Base-by-base conservation (phyloP, 2,329 filamentous ascomycete species). In the Grosmannia huntii region DNA sequence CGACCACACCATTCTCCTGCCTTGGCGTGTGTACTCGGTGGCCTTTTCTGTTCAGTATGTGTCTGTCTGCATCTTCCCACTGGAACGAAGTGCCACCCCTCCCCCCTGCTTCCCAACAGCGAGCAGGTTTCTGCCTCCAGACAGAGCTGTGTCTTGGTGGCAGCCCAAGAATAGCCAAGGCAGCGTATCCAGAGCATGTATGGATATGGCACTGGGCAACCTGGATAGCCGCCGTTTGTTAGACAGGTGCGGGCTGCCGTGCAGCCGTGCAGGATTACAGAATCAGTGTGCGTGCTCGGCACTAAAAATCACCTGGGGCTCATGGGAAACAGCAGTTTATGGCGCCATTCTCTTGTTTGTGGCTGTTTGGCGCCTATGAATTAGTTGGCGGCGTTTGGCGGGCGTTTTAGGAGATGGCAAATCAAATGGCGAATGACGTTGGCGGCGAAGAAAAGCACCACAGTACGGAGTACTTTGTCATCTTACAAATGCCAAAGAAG, bases 1-100 rank as follows among this genome's bases (percentile, higher is more conserved):
- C n/a, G 27, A 57, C 55, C 55, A 57, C 55, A 57, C 55, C 55
- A 57, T 57, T 14, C 48, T 21, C 10, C 25, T 19, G 31, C 16
- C 28, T 14, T 31, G 14, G 16, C 49, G 21, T 46, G 19, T n/a
- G 5, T 23, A 21, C 23, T 46, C n/a, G 4, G 21, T 23, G n/a
- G 44, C 44, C 44, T 21, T 23, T 11, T 3, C 19, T 23, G 21
- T 4, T 46, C n/a, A 23, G n/a, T 9, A 46, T 46, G n/a, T 46
- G n/a, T 46, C 44, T 50, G 48, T 27, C 23, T 28, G 19, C 14
- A n/a, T 10, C 44, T 48, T 38, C 5, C 14, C 14, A 16, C 36
- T 38, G 36, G 14, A 38, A 38, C 5, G 44, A 19, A 46, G n/a
- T 2, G 19, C 19, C 44, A 46, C 44, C 44, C 44, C 44, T 46